Evolutionary conservation across 495 filamentous ascomycete genomes (phyloP).

Genomic region (Lepraria neglecta): DNA sequence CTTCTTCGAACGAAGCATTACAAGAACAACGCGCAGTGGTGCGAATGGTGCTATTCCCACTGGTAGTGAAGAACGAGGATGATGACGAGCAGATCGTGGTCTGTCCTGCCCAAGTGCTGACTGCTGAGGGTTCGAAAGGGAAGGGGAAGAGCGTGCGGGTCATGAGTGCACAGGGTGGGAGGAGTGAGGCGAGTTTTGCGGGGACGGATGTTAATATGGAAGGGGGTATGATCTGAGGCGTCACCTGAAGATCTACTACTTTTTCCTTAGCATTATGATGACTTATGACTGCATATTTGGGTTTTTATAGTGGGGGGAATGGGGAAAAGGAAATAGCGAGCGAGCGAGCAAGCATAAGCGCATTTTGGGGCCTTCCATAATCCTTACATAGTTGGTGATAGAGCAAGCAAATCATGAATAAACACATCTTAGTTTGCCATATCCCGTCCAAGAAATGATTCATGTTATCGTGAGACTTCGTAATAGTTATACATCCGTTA

Average conservation of each 20-base stretch:
- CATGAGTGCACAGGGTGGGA: constrained; percentile 36
- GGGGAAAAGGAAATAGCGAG: background rate
- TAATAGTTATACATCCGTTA: too few species aligned
- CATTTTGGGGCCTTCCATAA: background rate
- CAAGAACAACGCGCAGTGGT: constrained; percentile 71
- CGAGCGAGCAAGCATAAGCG: background rate
- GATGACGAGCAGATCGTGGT: constrained; percentile 91
- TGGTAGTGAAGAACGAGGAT: constrained; percentile 91
- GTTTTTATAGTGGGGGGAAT: background rate
- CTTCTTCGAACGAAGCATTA: constrained; percentile 64
- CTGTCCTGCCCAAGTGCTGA: constrained; percentile 84
- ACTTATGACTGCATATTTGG: constrained; percentile 16
- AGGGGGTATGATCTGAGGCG: constrained; percentile 46
- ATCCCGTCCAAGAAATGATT: too few species aligned
- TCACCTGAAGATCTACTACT: constrained; percentile 34
- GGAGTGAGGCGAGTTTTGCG: constrained; percentile 43
- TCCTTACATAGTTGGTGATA: background rate
- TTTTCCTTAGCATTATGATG: constrained; percentile 15
- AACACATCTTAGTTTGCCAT: too few species aligned
- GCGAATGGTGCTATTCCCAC: constrained; percentile 84
- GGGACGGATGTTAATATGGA: constrained; percentile 46
- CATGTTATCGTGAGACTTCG: too few species aligned
- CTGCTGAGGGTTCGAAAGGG: constrained; percentile 47
- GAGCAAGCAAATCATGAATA: background rate
- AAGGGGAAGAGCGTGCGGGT: constrained; percentile 37